Evolutionary conservation across 2,329 filamentous ascomycete genomes (phyloP).

Genomic region (Magnaporthiopsis incrustans): DNA sequence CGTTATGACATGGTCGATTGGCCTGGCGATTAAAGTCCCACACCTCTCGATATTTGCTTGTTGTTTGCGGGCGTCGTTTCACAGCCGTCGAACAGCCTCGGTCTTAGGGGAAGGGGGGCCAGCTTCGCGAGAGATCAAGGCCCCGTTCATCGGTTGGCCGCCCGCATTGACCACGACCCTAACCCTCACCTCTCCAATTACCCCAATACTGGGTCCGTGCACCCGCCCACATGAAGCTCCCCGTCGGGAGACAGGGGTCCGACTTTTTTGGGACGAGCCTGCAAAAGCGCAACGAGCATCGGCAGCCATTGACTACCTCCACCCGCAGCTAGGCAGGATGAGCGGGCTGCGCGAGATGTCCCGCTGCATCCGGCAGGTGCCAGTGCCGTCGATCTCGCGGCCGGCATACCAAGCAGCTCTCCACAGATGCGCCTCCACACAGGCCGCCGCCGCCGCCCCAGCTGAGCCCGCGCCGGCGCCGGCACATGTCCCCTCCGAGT

Average conservation of each 20-base stretch:
- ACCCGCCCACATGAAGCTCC: not conserved
- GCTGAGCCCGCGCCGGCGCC: slow-evolving; percentile 7
- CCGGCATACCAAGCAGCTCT: slow-evolving; percentile 9
- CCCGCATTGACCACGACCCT: not conserved
- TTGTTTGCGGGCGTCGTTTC: not conserved
- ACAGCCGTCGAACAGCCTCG: not conserved
- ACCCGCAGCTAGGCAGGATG: slow-evolving; percentile 3
- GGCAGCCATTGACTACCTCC: slow-evolving; percentile 1
- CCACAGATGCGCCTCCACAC: slow-evolving; percentile 39
- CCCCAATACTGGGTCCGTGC: not conserved
- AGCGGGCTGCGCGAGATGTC: slow-evolving; percentile 8
- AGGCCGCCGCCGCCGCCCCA: slow-evolving; percentile 19
- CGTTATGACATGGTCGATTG: slow-evolving; percentile 5
- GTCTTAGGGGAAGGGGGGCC: not conserved
- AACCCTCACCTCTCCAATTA: not conserved
- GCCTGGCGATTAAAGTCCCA: not conserved
- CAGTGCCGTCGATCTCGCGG: not conserved
- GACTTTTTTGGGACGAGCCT: slow-evolving; percentile 5
- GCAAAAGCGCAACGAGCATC: not conserved
- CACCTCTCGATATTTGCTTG: not conserved
- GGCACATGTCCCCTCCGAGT: slow-evolving; percentile 16
- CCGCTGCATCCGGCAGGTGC: slow-evolving; percentile 6
- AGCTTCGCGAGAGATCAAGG: not conserved
- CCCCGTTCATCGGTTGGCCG: not conserved
- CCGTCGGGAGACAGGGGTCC: slow-evolving; percentile 4